These are phyloP conservation scores for Fusarium dimerum DNA, from an alignment of 2,329 filamentous ascomycete species.

Conservation along the genomic window DNA sequence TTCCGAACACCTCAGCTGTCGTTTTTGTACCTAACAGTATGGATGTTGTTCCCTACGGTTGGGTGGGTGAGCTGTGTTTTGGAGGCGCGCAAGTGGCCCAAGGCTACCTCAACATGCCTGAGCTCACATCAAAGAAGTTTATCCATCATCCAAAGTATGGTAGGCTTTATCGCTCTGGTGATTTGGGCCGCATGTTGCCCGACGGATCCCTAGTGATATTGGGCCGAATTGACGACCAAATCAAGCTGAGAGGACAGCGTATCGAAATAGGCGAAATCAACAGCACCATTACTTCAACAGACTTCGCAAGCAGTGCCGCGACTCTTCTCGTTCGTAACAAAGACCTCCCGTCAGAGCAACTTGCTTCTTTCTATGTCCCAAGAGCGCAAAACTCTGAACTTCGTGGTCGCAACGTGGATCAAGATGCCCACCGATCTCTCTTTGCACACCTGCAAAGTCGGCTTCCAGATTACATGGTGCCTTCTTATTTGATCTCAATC, in stretches of 20 bases:
- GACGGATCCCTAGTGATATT: constrained; percentile 75
- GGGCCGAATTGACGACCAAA: constrained; percentile 75
- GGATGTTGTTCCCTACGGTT: constrained; percentile 65
- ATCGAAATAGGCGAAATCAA: constrained; percentile 80
- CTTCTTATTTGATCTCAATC: constrained; percentile 71
- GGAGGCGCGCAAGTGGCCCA: constrained; percentile 78
- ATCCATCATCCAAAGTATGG: constrained; percentile 69
- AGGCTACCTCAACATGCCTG: constrained; percentile 70
- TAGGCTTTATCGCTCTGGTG: constrained; percentile 78
- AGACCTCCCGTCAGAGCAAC: constrained; percentile 45
- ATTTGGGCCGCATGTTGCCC: constrained; percentile 75
- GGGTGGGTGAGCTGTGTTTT: constrained; percentile 82
- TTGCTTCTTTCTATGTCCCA: constrained; percentile 72
- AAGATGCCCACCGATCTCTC: constrained; percentile 43
- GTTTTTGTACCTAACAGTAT: constrained; percentile 53
- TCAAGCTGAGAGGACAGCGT: constrained; percentile 79
- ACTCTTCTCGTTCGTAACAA: constrained; percentile 57
- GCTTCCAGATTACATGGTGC: constrained; percentile 78
- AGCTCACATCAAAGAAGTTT: constrained; percentile 66
- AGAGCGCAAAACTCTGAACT: constrained; percentile 29
- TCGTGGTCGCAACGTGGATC: constrained; percentile 38
- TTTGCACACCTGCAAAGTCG: constrained; percentile 54
- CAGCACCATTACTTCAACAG: constrained; percentile 55
- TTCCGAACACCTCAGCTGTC: constrained; percentile 75
- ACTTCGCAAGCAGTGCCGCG: constrained; percentile 59